Base-by-base conservation (phyloP, 225 moss, liverwort and hornwort species). In the Physcomitrellopsis africana region DNA sequence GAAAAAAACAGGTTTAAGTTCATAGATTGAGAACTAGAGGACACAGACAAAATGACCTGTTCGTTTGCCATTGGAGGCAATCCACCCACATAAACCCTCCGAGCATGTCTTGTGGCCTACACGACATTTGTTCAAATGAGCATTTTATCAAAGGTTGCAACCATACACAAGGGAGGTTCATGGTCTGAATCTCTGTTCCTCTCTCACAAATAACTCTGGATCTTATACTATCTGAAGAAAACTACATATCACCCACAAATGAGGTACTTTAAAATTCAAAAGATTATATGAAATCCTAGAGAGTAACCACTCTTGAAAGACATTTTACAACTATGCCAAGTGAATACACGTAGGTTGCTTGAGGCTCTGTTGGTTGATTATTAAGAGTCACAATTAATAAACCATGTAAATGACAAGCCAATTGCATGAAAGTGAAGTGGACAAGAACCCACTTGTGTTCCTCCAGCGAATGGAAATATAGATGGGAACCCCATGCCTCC, bases 31-130 rank as follows among this genome's bases (percentile, higher is more conserved):
- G 57, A 6, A 76, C 46, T 18, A 18, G 3, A 68, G 2, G 65
- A 12, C 75, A 12, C 75, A 53, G 2, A 58, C 44, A 63, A 56
- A 23, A 52, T 14, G 19, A 79, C 88, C 83, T 96, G 96, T 82
- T 96, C 96, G 63, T 96, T 96, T 37, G 96, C 93, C 92, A 96
- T 90, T 66, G 96, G 96, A 29, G 96, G 96, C 79, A 96, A 69
- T 75, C 96, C 96, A 81, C 96, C 96, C 41, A 96, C 96, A 84
- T 96, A 96, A 63, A 96, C 96, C 80, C 96, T 86, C 78, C 96
- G 92, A 81, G 96, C 96, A 88, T 96, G 96, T 86, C 96, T 88
- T 49, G 96, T 96, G 56, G 89, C 89, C 89, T 89, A 56, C 71
- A 67, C 17, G 70, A 22, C 43, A 37, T 26, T 66, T 52, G 27